Conservation (phyloP, 2,329 filamentous ascomycete species). For the Berkeleyomyces rouxiae region DNA sequence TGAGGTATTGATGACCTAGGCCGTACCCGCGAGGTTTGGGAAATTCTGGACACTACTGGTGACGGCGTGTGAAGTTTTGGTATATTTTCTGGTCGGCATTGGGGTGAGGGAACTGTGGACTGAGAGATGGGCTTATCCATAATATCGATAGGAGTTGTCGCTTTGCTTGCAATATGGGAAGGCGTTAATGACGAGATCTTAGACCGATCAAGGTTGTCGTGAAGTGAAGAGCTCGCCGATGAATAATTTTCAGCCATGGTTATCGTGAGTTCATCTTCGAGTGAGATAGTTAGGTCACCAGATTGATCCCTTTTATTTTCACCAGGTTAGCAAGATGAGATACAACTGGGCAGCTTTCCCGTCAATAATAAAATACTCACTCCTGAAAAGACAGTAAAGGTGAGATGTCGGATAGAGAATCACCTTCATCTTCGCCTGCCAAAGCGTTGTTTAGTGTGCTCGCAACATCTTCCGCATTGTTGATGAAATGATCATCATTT, state of each 20-base stretch:
- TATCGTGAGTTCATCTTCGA: not conserved
- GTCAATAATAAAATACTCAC: not conserved
- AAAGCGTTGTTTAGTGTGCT: too few species aligned
- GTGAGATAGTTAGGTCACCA: not conserved
- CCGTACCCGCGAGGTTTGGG: constrained; percentile 14
- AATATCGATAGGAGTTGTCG: constrained; percentile 40
- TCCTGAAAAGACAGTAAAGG: not conserved
- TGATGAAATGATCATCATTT: not conserved
- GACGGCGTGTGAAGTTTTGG: not conserved
- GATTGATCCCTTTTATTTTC: not conserved
- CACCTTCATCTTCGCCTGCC: not conserved
- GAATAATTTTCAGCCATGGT: not conserved
- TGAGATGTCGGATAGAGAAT: not conserved
- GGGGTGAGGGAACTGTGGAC: not conserved
- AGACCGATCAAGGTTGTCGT: constrained; percentile 36
- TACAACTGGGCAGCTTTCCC: not conserved
- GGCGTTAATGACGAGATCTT: constrained; percentile 34
- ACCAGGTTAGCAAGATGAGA: not conserved
- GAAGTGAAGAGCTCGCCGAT: constrained; percentile 25
- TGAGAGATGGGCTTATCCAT: constrained; percentile 17
- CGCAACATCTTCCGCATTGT: not conserved
- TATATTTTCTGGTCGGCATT: not conserved
- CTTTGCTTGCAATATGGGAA: constrained; percentile 44
- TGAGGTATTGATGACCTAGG: constrained; percentile 74
- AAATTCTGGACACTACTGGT: not conserved